Percentiles rank a stretch among this genome's conserved stretches.
phyloP scores from a whole-genome alignment of 805 yeast genomes.

The Kluyveromyces siamensis region DNA sequence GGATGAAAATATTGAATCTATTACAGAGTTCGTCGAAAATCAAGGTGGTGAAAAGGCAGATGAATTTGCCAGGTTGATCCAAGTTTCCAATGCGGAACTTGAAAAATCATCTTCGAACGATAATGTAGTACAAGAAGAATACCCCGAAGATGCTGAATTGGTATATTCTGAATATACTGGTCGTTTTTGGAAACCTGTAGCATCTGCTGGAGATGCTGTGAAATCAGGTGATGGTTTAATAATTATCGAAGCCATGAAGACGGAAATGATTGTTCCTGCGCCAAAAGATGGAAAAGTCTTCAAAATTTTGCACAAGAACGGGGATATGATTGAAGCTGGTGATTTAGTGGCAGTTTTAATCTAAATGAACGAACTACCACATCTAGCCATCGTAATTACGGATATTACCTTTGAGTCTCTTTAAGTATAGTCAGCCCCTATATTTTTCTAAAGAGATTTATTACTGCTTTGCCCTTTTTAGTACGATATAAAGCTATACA shows the following conservation, averaged over 20 bases:
- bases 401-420: neutral
- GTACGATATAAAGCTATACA: neutral
- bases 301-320: conserved; percentile 69
- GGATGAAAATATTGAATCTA: conserved; percentile 60
- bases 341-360: conserved; percentile 77
- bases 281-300: conserved; percentile 62
- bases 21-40: conserved; percentile 52
- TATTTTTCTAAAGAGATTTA: neutral
- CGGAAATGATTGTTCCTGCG: conserved; percentile 85
- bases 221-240: conserved; percentile 68
- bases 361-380: neutral
- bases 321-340: conserved; percentile 96
- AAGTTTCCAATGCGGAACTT: conserved; percentile 68
- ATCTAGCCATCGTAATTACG: neutral
- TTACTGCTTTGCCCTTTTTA: too few relatives aligned
- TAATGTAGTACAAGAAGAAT: conserved; percentile 41
- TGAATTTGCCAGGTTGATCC: conserved; percentile 78
- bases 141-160: conserved; percentile 70
- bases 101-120: conserved; percentile 42
- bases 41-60: conserved; percentile 79
- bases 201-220: conserved; percentile 67
- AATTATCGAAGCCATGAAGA: conserved; percentile 96
- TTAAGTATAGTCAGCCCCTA: neutral
- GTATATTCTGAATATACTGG: conserved; percentile 96
- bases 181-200: conserved; percentile 90